Evolutionary conservation across 345 rosid genomes (phyloP), one percentile per base, ranked within the genome.

Genomic region (Jatropha curcas): DNA sequence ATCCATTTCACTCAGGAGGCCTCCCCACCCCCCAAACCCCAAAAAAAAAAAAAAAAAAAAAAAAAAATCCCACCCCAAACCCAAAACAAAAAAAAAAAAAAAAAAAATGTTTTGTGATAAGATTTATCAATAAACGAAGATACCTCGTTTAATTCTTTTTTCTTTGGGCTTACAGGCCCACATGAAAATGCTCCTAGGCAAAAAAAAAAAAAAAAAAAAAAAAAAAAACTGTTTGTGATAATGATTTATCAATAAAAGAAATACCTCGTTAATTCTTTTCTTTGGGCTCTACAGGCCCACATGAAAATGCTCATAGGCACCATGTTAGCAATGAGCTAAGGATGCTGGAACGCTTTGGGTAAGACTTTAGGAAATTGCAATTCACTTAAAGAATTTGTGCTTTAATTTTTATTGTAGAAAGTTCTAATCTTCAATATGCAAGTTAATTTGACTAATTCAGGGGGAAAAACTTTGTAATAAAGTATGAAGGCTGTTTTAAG

Each of bases 331-430:
- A 92, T 78, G 99, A 95, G 72, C 78, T 82, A 53, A 76, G 85
- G 81, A 95, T 91, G 96, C 82, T 95, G 77, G 97, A 95, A 77
- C 91, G 88, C 68, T 95, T 95, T 70, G 99, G 99, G 99, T 95
- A 86, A 78, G 81, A 20, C 66, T 78, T 62, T 48, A 5, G 19
- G 33, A 48, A 72, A 37, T 46, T 53, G 74, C 10, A 43, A 37
- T n/a, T 25, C 35, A 17, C 4, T 24, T 8, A 7, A 30, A 50
- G 22, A 71, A 2, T 30, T 37, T 48, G 43, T 12, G 19, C 27
- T 63, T 65, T 50, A 34, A n/a, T 22, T 35, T 55, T 57, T 62
- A 52, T 24, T 24, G 24, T 56, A 22, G 20, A 20, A 73, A 34
- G 7, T 51, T 45, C 17, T 65, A 46, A 46, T 60, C 27, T 45